phyloP scores from a whole-genome alignment of 2,329 filamentous ascomycete genomes.

The Berkeleyomyces rouxiae region DNA sequence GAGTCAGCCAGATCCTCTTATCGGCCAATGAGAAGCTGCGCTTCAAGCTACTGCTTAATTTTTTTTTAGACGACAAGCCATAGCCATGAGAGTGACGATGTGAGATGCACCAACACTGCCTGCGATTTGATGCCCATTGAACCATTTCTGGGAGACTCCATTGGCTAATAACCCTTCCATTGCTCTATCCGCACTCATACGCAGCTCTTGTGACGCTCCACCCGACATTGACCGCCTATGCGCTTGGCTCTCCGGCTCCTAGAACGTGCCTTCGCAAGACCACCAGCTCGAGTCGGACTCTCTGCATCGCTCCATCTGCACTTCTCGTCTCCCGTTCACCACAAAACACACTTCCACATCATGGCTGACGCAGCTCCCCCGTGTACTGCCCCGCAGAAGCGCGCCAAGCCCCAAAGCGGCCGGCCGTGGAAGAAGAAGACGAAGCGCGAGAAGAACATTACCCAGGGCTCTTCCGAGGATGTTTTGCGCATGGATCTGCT shows the following conservation, averaged over 20 bases:
- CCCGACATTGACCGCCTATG: slow-evolving; percentile 4
- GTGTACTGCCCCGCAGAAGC: slow-evolving; percentile 8
- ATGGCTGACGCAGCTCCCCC: slow-evolving; percentile 4
- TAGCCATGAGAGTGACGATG: too few relatives aligned
- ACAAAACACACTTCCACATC: not conserved
- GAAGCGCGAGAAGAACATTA: slow-evolving; percentile 42
- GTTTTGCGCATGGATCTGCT: slow-evolving; percentile 48
- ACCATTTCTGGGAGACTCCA: too few relatives aligned
- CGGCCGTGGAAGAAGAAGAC: slow-evolving; percentile 24
- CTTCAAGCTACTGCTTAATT: not conserved
- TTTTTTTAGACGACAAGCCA: not conserved
- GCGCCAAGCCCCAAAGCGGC: slow-evolving; percentile 11
- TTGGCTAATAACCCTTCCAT: not conserved
- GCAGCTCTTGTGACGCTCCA: not conserved
- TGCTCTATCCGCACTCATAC: not conserved
- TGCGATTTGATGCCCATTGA: too few relatives aligned
- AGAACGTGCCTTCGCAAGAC: not conserved
- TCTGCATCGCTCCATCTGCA: not conserved
- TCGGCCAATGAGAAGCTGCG: not conserved
- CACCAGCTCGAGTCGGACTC: not conserved
- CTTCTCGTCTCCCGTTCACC: not conserved
- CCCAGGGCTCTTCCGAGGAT: slow-evolving; percentile 48
- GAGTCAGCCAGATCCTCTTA: not conserved
- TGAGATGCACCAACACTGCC: too few relatives aligned
- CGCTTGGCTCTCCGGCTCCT: not conserved